These are phyloP conservation scores for Puccinia coronata DNA, from an alignment of 1,284 basidiomycete genomes.

Conservation along the genomic window DNA sequence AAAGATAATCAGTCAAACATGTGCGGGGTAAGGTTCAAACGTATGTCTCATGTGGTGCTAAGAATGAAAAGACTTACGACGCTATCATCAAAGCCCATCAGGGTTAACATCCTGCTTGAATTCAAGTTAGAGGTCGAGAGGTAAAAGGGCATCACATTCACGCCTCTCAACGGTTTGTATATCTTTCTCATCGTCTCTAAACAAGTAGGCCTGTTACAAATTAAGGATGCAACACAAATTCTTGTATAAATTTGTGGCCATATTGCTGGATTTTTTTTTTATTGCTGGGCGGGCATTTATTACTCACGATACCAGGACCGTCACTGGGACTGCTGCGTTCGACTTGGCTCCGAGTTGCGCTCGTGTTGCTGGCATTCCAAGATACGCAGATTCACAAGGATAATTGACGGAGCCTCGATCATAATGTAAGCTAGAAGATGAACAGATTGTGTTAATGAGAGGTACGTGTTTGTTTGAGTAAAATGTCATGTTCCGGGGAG, in stretches of 20 bases:
- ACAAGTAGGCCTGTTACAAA: slow-evolving; percentile 19
- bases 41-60: too few relatives aligned
- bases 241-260: too few relatives aligned
- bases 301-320: slow-evolving; percentile 38
- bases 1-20: neutral
- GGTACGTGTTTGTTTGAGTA: neutral
- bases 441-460: neutral
- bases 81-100: slow-evolving; percentile 44
- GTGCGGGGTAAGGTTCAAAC: neutral
- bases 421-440: slow-evolving; percentile 45
- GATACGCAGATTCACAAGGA: slow-evolving; percentile 46
- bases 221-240: neutral
- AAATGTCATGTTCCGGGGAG: neutral
- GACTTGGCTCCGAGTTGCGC: neutral
- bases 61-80: slow-evolving; percentile 9
- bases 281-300: too few relatives aligned
- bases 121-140: slow-evolving; percentile 25
- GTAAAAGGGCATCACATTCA: slow-evolving; percentile 36
- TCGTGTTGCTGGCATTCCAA: slow-evolving; percentile 10
- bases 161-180: slow-evolving; percentile 23
- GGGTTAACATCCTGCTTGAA: slow-evolving; percentile 29
- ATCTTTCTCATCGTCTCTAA: slow-evolving; percentile 31
- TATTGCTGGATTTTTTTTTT: too few relatives aligned
- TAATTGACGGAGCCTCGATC: slow-evolving; percentile 21
- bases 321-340: slow-evolving; percentile 31